Conservation (phyloP, 1,139 yeast species). For the Yamadazyma membranifaciens region DNA sequence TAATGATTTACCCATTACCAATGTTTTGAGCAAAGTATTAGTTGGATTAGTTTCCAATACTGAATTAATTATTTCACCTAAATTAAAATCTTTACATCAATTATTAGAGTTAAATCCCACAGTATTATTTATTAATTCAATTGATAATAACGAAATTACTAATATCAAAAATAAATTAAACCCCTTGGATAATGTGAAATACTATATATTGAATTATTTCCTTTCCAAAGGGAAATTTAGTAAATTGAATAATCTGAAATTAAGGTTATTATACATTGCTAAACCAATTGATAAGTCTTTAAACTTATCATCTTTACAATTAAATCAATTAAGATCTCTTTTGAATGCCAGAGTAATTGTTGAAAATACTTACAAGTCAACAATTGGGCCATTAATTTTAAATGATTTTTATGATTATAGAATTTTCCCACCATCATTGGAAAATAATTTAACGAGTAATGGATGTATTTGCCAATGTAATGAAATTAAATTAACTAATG, state of each 20-base stretch:
- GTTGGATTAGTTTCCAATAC: constrained; percentile 27
- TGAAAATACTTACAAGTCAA: constrained; percentile 48
- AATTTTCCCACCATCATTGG: constrained; percentile 24
- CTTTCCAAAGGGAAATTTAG: constrained; percentile 29
- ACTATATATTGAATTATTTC: constrained; percentile 14
- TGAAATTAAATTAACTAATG: constrained; percentile 45
- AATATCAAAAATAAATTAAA: constrained; percentile 7
- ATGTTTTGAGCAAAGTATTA: constrained; percentile 30
- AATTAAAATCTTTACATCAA: constrained; percentile 11
- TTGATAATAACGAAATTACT: background rate
- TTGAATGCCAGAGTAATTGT: constrained; percentile 50
- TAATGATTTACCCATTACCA: constrained; percentile 21
- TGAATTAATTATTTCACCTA: constrained; percentile 18
- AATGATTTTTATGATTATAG: constrained; percentile 68
- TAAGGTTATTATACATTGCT: constrained; percentile 45
- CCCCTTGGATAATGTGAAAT: constrained; percentile 16
- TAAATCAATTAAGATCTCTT: constrained; percentile 46
- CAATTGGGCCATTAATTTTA: constrained; percentile 57
- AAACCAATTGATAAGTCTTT: constrained; percentile 15
- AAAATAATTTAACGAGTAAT: constrained; percentile 18
- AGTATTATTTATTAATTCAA: constrained; percentile 21
- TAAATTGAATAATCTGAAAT: constrained; percentile 10
- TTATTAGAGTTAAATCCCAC: constrained; percentile 21
- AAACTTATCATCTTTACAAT: constrained; percentile 22
- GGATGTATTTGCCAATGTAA: constrained; percentile 53